phyloP scores from a whole-genome alignment of 345 rosid genomes.

The Microcos paniculata region DNA sequence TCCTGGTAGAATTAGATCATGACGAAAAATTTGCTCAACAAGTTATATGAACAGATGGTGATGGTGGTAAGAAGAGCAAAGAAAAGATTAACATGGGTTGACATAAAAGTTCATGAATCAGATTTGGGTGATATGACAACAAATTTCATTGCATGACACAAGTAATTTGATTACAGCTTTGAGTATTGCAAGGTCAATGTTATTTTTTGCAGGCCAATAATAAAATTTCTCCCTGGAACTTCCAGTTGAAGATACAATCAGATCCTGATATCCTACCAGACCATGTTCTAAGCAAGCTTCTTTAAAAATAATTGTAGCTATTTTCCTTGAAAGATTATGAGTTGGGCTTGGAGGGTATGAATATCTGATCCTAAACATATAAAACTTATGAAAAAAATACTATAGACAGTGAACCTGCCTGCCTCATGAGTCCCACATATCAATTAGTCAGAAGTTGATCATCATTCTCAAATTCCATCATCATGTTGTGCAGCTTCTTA shows the following conservation, averaged over 20 bases:
- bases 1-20: neutral
- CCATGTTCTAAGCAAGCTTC: neutral
- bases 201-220: neutral
- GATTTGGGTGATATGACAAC: too few relatives aligned
- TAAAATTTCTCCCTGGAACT: neutral
- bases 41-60: neutral
- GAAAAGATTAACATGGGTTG: too few relatives aligned
- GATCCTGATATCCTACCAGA: neutral
- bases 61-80: too few relatives aligned
- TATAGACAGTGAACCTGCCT: neutral
- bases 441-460: neutral
- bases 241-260: neutral
- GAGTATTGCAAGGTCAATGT: too few relatives aligned
- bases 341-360: neutral
- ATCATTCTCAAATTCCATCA: conserved; percentile 35
- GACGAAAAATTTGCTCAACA: neutral
- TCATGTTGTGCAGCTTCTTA: conserved; percentile 54
- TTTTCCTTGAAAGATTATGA: neutral
- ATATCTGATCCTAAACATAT: neutral
- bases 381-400: neutral
- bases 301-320: neutral
- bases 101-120: too few relatives aligned
- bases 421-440: neutral
- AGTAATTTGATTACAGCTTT: too few relatives aligned
- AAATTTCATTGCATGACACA: too few relatives aligned